Base-by-base conservation (phyloP, 108 stramenopile species). In the Halocafeteria seosinensis region DNA sequence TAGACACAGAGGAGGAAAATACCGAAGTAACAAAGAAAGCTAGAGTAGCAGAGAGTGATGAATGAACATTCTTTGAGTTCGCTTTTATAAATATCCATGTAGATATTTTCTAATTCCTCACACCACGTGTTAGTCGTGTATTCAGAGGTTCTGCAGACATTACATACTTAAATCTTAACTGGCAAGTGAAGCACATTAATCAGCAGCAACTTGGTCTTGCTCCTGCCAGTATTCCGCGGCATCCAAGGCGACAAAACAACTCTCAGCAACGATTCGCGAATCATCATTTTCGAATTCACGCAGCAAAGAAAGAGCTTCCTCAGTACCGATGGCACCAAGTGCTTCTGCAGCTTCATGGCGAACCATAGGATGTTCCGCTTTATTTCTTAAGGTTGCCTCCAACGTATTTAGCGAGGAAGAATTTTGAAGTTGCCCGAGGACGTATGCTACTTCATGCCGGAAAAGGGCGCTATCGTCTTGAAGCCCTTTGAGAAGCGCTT, bases 371-470 rank as follows among this genome's bases (percentile, higher is more conserved):
- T 96, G 93, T 76, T 95, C 94, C 21, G 69, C 71, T n/a, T 29
- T 33, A 50, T 88, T 65, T 38, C 71, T 59, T 13, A 99, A 75
- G 25, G 78, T 76, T 35, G 34, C 70, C 25, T 60, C 81, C 50
- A 99, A 73, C 37, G 84, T 87, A 35, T 81, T 70, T 36, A 89
- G 83, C 0, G 87, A 75, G 37, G 73, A 72, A 11, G 88, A 74
- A 84, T 87, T 86, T 69, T 90, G 90, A 66, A 96, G 67, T 71
- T 99, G 94, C 12, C 98, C 98, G 62, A 96, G 73, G 8, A 99
- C 93, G 72, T 91, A 99, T 6, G 98, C 98, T 36, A 96, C 91
- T 77, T 99, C 98, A 82, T 99, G 98, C 50, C 94, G 80, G 53
- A 96, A 78, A 23, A 99, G 71, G 0, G 94, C 83, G 33, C 76